These are phyloP conservation scores for Obelidium mucronatum DNA, from an alignment of 192 early-diverging fungal genomes.

Conservation along the genomic window DNA sequence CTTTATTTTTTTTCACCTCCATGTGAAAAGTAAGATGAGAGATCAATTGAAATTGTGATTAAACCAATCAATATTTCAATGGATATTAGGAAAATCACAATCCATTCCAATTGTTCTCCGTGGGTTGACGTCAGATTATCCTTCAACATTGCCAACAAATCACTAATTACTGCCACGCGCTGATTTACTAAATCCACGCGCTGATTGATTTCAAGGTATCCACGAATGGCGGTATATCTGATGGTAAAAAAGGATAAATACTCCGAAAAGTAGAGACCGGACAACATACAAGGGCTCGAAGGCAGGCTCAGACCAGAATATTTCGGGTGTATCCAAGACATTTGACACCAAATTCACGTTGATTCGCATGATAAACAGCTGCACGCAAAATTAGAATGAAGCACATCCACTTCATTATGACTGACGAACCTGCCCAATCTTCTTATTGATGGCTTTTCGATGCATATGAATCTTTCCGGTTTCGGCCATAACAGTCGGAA, in stretches of 20 bases:
- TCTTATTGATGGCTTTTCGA: constrained; percentile 88
- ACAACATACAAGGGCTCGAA: constrained; percentile 69
- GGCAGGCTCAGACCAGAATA: constrained; percentile 82
- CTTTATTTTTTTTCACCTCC: background rate
- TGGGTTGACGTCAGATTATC: constrained; percentile 93
- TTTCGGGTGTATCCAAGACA: constrained; percentile 70
- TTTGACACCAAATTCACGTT: constrained; percentile 88
- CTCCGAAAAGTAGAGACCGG: background rate
- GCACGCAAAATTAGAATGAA: background rate
- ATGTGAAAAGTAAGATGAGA: background rate
- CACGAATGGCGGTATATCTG: constrained; percentile 75
- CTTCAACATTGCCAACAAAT: constrained; percentile 95
- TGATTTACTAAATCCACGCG: constrained; percentile 94
- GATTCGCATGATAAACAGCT: constrained; percentile 67
- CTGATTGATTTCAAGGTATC: constrained; percentile 74
- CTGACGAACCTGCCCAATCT: constrained; percentile 80
- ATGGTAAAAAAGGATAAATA: constrained; percentile 1
- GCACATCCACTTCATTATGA: background rate
- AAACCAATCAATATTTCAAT: constrained; percentile 40
- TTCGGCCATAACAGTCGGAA: constrained; percentile 93
- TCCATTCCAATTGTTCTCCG: constrained; percentile 97
- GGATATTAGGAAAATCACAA: constrained; percentile 92
- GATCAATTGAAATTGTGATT: constrained; percentile 29
- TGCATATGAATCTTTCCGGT: constrained; percentile 81
- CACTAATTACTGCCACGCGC: constrained; percentile 85